Evolutionary conservation across 2,329 filamentous ascomycete species (phyloP), one percentile per base, ranked within the genome.

Genomic region (Elsinoe australis): DNA sequence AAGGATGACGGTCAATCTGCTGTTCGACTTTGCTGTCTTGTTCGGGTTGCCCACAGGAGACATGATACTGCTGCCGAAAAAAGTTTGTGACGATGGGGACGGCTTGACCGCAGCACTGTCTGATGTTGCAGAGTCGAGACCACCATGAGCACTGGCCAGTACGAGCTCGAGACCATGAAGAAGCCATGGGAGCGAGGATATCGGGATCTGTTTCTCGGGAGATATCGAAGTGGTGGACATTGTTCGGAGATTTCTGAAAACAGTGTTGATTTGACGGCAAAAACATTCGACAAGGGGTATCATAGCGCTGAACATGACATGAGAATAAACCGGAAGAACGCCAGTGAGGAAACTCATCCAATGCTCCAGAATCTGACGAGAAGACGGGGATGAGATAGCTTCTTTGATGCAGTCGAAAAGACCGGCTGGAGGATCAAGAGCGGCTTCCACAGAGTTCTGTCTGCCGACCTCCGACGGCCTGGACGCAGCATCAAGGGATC

Each of bases 21-120:
- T 90, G 59, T 96, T 98, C 6, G 89, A 88, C n/a, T 86, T 88
- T 5, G 83, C 80, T 51, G 82, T 87, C 41, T 88, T 81, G n/a
- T 80, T 76, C 52, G 89, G 85, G 1, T 48, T 77, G 80, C 1
- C 78, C 73, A 51, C 95, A 88, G 1, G 84, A 79, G 29, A 87
- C 77, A 61, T 95, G 95, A 94, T 86, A 79, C 95, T 94, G 56
- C 87, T 94, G 35, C 88, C 88, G 59, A 96, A 94, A 62, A 95
- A 90, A 4, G 87, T 83, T 61, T 89, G 86, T 10, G 83, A 79
- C 56, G 87, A 38, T 17, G 45, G 45, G 19, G 45, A 48, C n/a
- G 33, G 33, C 14, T 24, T 35, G 28, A 15, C 26, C 5, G 34
- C n/a, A 6, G 24, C 18, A 5, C 28, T 10, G 3, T 36, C 31